phyloP scores from a whole-genome alignment of 2,329 filamentous ascomycete species.

The Penicillium verrucosum region DNA sequence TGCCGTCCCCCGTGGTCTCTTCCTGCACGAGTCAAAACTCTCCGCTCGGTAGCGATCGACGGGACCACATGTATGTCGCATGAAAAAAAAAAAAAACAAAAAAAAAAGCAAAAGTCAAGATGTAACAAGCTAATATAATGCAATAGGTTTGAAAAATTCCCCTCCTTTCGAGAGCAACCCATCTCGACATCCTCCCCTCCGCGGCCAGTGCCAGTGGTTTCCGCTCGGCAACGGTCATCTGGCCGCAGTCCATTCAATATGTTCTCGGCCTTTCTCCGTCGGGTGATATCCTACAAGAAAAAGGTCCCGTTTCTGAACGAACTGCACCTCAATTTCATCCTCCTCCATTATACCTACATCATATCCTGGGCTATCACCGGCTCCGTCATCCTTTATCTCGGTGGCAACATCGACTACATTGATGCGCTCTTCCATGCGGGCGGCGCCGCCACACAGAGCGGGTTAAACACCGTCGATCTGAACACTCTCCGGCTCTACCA shows the following conservation, averaged over 20 bases:
- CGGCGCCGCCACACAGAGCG: slow-evolving; percentile 85
- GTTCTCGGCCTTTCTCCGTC: slow-evolving; percentile 28
- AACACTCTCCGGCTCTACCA: slow-evolving; percentile 68
- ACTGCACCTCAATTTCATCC: slow-evolving; percentile 45
- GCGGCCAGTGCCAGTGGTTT: slow-evolving; percentile 10
- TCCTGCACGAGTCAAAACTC: slow-evolving; percentile 13
- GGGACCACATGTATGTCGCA: slow-evolving; percentile 19
- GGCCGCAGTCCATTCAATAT: slow-evolving; percentile 22
- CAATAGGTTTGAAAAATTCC: slow-evolving; percentile 18
- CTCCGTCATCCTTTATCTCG: slow-evolving; percentile 72
- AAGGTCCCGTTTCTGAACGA: slow-evolving; percentile 38
- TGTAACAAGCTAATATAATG: slow-evolving; percentile 1
- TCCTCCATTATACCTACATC: slow-evolving; percentile 68
- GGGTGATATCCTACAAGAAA: slow-evolving; percentile 26
- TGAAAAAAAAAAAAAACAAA: background rate
- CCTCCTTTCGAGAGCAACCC: slow-evolving; percentile 13
- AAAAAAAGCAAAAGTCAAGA: background rate
- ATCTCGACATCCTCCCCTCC: slow-evolving; percentile 3
- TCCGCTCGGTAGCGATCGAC: slow-evolving; percentile 19
- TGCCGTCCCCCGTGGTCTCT: slow-evolving; percentile 8
- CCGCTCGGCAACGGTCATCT: slow-evolving; percentile 5
- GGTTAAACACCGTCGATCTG: slow-evolving; percentile 73
- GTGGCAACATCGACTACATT: slow-evolving; percentile 67
- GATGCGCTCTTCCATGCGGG: slow-evolving; percentile 87
- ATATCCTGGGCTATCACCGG: slow-evolving; percentile 68